Conservation (phyloP, 2,329 filamentous ascomycete species). For the Diplodia sapinea region DNA sequence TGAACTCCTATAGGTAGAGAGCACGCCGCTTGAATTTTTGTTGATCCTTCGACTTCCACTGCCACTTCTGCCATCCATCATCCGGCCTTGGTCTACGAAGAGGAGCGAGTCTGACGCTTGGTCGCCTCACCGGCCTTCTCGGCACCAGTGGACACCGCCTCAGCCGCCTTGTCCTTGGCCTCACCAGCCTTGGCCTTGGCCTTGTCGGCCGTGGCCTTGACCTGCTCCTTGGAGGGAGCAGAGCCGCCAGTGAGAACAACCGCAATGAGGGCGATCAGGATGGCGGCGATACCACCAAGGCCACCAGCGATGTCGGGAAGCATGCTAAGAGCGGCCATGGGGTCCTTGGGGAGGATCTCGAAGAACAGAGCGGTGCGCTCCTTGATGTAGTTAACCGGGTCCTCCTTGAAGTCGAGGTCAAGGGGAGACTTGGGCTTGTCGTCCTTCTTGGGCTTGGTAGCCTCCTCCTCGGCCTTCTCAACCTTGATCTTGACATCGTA, state of each 20-base stretch:
- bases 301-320: constrained; percentile 90
- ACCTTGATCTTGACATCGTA: constrained; percentile 86
- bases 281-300: constrained; percentile 72
- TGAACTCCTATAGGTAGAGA: constrained; percentile 12
- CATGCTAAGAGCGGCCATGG: constrained; percentile 82
- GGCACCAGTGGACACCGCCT: constrained; percentile 64
- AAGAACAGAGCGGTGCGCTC: constrained; percentile 95
- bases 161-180: constrained; percentile 73
- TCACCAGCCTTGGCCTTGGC: constrained; percentile 73
- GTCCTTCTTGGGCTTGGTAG: constrained; percentile 75
- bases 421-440: constrained; percentile 71
- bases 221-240: constrained; percentile 67
- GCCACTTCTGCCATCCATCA: constrained; percentile 7
- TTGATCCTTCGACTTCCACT: not conserved
- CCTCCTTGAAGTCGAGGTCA: constrained; percentile 86
- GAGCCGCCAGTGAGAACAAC: constrained; percentile 70
- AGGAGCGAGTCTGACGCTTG: constrained; percentile 62
- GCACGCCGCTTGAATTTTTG: constrained; percentile 27
- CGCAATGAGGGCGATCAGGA: constrained; percentile 71
- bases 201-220: constrained; percentile 75
- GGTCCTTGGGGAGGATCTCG: constrained; percentile 80
- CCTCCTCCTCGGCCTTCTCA: constrained; percentile 81
- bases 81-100: constrained; percentile 40
- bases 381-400: constrained; percentile 84
- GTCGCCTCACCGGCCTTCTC: constrained; percentile 75